Evolutionary conservation across 768 basidiomycete species (phyloP), one percentile per base, ranked within the genome.

Genomic region (Boletus rubroflammeus): DNA sequence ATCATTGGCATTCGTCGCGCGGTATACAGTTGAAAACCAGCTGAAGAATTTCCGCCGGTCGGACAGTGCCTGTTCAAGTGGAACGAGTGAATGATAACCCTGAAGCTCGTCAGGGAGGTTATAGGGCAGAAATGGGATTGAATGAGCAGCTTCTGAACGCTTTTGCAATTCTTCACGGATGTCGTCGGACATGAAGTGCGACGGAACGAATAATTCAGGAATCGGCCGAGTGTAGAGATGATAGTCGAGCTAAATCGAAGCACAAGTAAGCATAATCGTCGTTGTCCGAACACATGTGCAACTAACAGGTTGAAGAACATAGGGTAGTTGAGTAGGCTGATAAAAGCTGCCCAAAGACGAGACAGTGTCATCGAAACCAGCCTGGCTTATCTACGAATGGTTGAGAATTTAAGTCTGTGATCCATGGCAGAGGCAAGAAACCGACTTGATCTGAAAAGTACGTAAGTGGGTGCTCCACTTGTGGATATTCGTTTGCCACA

Each of bases 101-200:
- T 93, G 90, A 1, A 98, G 72, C 57, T 96, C 92, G 17, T 90
- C 86, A 0, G 95, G 95, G 9, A 97, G 76, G 19, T 79, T 80
- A 8, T 81, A 73, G 3, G 82, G 82, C 50, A 71, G 51, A 51
- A 68, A 65, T 21, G 73, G 59, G 34, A 72, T 59, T 14, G 77
- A 70, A 58, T 72, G 68, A 7, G 72, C 51, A 29, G 73, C 67
- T 57, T 83, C 80, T 1, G 79, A 75, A 17, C 81, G 79, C 51
- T 67, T 67, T 50, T 78, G 78, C n/a, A 84, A 67, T 44, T 82
- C 81, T 57, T 81, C 80, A 40, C 84, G 86, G 17, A 85, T 75
- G 23, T 78, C 78, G 62, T 94, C 90, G n/a, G 93, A 87, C 45
- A 97, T 79, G 73, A 96, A 98, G 66, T 95, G 93, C 29, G 79